Percentiles rank a stretch among this genome's conserved stretches.
Evolutionary conservation across 768 basidiomycete genomes (phyloP).

Genomic region (Tulasnella calospora): DNA sequence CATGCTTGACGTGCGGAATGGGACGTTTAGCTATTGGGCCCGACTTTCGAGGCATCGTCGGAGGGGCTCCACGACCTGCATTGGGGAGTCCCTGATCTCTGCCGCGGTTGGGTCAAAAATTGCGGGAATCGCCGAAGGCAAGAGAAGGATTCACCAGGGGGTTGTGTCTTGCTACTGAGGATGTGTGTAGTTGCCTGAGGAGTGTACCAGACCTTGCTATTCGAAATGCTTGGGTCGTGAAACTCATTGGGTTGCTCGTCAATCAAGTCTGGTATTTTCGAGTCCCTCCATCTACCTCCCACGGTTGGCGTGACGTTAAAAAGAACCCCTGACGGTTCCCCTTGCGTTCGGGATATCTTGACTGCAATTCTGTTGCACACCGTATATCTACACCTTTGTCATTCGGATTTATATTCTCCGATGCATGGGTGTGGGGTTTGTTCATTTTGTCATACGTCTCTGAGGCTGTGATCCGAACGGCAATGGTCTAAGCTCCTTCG

Average conservation of each 20-base stretch:
- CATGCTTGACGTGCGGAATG: conserved; percentile 29
- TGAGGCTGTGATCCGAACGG: too few relatives aligned
- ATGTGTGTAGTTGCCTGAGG: background rate
- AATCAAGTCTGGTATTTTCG: too few relatives aligned
- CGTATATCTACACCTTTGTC: too few relatives aligned
- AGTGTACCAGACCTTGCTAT: background rate
- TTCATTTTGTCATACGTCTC: too few relatives aligned
- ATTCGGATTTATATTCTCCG: too few relatives aligned
- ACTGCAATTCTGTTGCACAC: too few relatives aligned
- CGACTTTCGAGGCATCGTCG: conserved; percentile 42
- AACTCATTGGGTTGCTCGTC: background rate
- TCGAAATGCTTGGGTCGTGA: background rate
- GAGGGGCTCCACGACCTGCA: conserved; percentile 36
- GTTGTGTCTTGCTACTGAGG: conserved; percentile 12
- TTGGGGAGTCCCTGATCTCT: conserved; percentile 40
- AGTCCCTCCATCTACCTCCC: too few relatives aligned
- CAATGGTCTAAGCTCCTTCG: too few relatives aligned
- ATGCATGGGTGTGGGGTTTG: too few relatives aligned
- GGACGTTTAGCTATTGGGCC: conserved; percentile 38
- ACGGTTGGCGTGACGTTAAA: too few relatives aligned
- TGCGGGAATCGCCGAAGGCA: background rate
- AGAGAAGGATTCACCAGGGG: conserved; percentile 15
- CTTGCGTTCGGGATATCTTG: too few relatives aligned
- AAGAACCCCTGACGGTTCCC: too few relatives aligned
- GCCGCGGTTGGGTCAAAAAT: background rate